Evolutionary conservation across 352 stramenopile genomes (phyloP), one percentile per base, ranked within the genome.

Genomic region (Globisporangium heterothallicum): DNA sequence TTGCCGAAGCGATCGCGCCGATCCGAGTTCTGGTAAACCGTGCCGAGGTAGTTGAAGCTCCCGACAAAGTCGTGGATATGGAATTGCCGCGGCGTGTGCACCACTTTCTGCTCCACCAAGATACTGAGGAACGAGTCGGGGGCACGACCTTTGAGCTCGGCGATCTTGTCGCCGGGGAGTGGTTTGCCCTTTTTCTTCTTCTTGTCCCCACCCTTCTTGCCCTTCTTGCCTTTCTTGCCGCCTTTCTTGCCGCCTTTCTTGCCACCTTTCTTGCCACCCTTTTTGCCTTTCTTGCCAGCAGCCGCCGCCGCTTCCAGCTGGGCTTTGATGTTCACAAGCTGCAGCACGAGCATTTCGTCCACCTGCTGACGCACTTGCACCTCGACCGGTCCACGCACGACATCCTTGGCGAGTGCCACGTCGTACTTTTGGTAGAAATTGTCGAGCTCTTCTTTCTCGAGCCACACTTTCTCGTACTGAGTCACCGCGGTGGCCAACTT

Each of bases 401-500:
- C 84, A 52, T 93, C 73, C 60, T 97, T 97, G 14, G 84, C 88
- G 6, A 98, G 67, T 41, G 90, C 74, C 3, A 94, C 76, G 57
- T 98, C 94, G 53, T 98, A 92, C 59, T 96, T 96, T 66, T 98
- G 88, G 49, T 92, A 79, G 59, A 97, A 94, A 58, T 97, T 96
- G 65, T 93, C 72, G 16, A 78, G 66, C 60, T 97, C 88, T 42
- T 96, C 72, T 21, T 84, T 74, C 42, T 93, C 72, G 32, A 96
- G 75, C 91, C 91, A 97, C 26, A 96, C 72, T 32, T 75, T 72
- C 49, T 94, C 78, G 58, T 95, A 97, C 44, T 88, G 63, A 0
- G 53, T 27, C 9, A 94, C 72, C 10, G 60, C 69, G 4, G 43
- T 66, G 26, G 70, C 68, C 43, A 97, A 79, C 48, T 80, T 81